These are phyloP conservation scores for Cubamyces lactineus DNA, from an alignment of 768 basidiomycete genomes.

Conservation along the genomic window DNA sequence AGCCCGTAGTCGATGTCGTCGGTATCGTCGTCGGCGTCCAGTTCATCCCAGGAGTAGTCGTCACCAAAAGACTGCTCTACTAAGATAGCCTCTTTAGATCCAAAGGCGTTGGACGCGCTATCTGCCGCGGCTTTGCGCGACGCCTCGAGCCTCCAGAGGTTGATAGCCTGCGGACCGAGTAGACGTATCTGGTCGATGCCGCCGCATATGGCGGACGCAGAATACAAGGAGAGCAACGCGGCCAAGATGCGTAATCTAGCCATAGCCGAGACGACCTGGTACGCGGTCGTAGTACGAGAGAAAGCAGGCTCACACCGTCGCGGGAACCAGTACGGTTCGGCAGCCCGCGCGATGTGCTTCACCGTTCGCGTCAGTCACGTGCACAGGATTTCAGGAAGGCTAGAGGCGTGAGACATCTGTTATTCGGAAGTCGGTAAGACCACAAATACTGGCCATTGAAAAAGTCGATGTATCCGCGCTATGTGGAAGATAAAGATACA, in stretches of 20 bases:
- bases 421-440: no score
- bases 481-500: background rate
- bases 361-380: constrained; percentile 11
- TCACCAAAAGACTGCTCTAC: constrained; percentile 3
- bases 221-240: constrained; percentile 5
- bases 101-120: background rate
- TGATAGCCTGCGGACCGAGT: constrained; percentile 61
- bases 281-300: background rate
- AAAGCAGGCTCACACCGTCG: background rate
- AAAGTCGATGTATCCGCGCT: background rate
- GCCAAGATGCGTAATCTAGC: constrained; percentile 3
- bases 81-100: background rate
- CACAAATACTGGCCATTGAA: background rate
- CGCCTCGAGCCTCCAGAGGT: constrained; percentile 57
- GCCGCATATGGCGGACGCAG: constrained; percentile 1
- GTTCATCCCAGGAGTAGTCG: background rate
- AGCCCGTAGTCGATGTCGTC: background rate
- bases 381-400: background rate
- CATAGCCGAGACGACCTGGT: background rate
- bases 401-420: no score
- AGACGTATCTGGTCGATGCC: constrained; percentile 27
- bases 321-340: background rate
- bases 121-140: background rate
- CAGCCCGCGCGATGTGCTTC: background rate
- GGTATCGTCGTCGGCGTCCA: background rate